Evolutionary conservation across 768 basidiomycete species (phyloP).

Genomic region (Suillus alpinus): DNA sequence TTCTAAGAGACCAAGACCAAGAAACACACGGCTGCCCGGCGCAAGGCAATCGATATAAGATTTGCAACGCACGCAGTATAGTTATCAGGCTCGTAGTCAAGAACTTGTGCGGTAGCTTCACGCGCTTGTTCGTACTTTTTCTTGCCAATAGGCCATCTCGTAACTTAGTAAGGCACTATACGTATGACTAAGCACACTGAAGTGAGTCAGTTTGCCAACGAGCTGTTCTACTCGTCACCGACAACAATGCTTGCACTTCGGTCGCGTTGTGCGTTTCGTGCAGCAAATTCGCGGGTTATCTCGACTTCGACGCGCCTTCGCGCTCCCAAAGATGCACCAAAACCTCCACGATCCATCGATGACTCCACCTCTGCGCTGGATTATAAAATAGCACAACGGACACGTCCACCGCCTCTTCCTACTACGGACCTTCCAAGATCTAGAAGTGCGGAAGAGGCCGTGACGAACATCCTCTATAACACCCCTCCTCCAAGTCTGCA

Average conservation of each 20-base stretch:
- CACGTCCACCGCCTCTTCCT: slow-evolving; percentile 81
- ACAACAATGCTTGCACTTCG: slow-evolving; percentile 13
- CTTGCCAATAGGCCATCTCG: no score
- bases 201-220: not conserved
- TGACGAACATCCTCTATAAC: slow-evolving; percentile 96
- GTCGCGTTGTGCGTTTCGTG: slow-evolving; percentile 19
- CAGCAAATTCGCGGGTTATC: slow-evolving; percentile 22
- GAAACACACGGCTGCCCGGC: slow-evolving; percentile 70
- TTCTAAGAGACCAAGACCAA: slow-evolving; percentile 77
- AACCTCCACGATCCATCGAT: slow-evolving; percentile 77
- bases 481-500: slow-evolving; percentile 89
- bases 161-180: no score
- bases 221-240: not conserved
- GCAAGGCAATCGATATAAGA: slow-evolving; percentile 6
- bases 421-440: slow-evolving; percentile 80
- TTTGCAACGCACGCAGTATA: slow-evolving; percentile 72
- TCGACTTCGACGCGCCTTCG: slow-evolving; percentile 15
- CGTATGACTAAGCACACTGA: not conserved
- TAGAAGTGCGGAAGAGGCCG: slow-evolving; percentile 90
- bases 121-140: slow-evolving; percentile 64
- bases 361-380: slow-evolving; percentile 95
- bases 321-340: slow-evolving; percentile 42
- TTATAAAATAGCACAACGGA: slow-evolving; percentile 75
- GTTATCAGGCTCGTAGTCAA: slow-evolving; percentile 77
- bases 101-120: slow-evolving; percentile 60